Evolutionary conservation across 2,329 filamentous ascomycete genomes (phyloP).

Genomic region (Sordariomycetes sp.): DNA sequence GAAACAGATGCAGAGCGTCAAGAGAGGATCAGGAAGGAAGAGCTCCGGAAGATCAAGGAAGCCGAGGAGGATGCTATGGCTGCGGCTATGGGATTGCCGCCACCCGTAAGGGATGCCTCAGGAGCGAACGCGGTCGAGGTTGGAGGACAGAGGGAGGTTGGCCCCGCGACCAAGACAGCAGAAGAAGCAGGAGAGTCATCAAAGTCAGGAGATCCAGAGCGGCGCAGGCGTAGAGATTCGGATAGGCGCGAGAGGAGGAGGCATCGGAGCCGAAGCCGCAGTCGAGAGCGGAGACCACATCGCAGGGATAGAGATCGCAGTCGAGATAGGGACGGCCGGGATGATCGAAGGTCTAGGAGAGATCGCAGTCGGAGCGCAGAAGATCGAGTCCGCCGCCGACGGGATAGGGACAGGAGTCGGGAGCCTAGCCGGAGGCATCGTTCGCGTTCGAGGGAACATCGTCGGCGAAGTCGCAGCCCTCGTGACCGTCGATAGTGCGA

Average conservation of each 20-base stretch:
- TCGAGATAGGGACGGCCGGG: constrained; percentile 14
- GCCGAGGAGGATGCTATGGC: constrained; percentile 89
- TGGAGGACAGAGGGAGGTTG: constrained; percentile 26
- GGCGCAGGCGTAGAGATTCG: constrained; percentile 8
- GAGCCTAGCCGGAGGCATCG: constrained; percentile 8
- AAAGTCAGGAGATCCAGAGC: constrained; percentile 13
- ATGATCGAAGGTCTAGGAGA: constrained; percentile 6
- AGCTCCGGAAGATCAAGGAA: constrained; percentile 76
- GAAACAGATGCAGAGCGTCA: constrained; percentile 51
- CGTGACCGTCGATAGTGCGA: background rate
- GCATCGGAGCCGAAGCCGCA: constrained; percentile 26
- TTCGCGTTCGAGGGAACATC: constrained; percentile 3
- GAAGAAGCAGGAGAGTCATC: constrained; percentile 14
- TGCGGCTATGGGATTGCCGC: constrained; percentile 69
- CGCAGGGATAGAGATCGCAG: constrained; percentile 21
- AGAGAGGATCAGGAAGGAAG: constrained; percentile 59
- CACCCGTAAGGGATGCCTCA: constrained; percentile 48
- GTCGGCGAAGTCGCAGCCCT: background rate
- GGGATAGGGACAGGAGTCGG: constrained; percentile 6
- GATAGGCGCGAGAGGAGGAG: constrained; percentile 19
- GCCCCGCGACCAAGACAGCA: constrained; percentile 12
- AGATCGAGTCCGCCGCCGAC: constrained; percentile 2
- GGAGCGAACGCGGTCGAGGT: constrained; percentile 63
- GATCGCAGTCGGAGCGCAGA: constrained; percentile 10
- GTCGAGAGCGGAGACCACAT: constrained; percentile 14